These are phyloP conservation scores for Erysimum cheiri DNA, from an alignment of 441 rosid genomes.

Conservation along the genomic window DNA sequence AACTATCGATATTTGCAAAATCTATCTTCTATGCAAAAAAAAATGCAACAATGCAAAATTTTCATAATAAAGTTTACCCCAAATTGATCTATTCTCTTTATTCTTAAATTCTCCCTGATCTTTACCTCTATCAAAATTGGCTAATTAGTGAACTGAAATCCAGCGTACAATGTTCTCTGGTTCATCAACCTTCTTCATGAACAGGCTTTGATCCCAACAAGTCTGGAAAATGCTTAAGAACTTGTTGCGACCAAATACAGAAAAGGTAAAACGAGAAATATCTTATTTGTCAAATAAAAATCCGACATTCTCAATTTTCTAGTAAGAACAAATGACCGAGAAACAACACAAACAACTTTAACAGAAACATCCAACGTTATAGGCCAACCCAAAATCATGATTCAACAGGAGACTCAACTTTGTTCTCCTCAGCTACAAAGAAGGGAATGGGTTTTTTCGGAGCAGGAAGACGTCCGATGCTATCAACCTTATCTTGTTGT, in stretches of 20 bases:
- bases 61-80: too few species aligned
- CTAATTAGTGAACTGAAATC: neutral
- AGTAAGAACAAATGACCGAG: constrained; percentile 14
- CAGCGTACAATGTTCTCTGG: neutral
- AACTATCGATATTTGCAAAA: neutral
- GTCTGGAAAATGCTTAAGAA: neutral
- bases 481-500: constrained; percentile 78
- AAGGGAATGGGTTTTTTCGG: constrained; percentile 89
- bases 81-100: too few species aligned
- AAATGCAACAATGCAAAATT: too few species aligned
- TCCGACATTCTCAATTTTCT: constrained; percentile 14
- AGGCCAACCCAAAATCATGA: constrained; percentile 28
- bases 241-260: constrained; percentile 10
- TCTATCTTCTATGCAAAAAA: neutral
- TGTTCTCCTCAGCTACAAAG: constrained; percentile 48
- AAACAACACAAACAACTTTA: constrained; percentile 15
- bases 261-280: constrained; percentile 3
- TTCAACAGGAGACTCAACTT: constrained; percentile 45
- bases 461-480: constrained; percentile 93
- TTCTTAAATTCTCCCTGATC: too few species aligned
- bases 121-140: neutral
- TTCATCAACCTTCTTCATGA: constrained; percentile 7
- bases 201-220: neutral
- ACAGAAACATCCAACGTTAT: neutral
- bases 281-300: constrained; percentile 23